phyloP scores from a whole-genome alignment of 495 filamentous ascomycete species.

The Platismatia glauca region DNA sequence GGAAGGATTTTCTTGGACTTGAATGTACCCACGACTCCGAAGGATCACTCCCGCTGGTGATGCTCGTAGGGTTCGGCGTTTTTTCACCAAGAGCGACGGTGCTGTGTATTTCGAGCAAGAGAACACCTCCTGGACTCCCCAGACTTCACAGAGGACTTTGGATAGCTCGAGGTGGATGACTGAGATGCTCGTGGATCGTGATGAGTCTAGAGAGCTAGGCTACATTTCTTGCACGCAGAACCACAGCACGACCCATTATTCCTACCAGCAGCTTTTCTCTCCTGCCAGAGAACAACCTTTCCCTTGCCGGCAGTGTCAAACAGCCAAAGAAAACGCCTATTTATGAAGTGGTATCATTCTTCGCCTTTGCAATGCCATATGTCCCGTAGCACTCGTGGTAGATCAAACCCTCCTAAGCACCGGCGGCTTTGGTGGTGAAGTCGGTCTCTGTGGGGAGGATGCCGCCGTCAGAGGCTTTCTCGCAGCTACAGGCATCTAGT shows the following conservation, averaged over 20 bases:
- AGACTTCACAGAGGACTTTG: not conserved
- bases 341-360: not conserved
- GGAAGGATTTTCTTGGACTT: too few species aligned
- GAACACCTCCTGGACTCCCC: not conserved
- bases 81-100: not conserved
- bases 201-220: not conserved
- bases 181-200: not conserved
- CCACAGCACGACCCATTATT: not conserved
- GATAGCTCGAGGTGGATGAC: not conserved
- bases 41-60: not conserved
- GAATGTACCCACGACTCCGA: not conserved
- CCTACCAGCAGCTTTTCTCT: not conserved
- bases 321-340: not conserved
- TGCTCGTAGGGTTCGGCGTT: not conserved
- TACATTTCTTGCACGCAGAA: not conserved
- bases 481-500: conserved; percentile 73
- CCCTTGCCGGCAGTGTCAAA: not conserved
- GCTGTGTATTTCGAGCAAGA: not conserved
- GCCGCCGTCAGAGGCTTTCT: conserved; percentile 53
- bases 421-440: conserved; percentile 56
- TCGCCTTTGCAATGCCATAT: conserved; percentile 10
- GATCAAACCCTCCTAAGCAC: conserved; percentile 2
- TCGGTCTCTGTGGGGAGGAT: conserved; percentile 60
- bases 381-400: not conserved
- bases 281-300: not conserved